A percentile compares a stretch with the other conserved stretches of the same genome.
These are phyloP conservation scores for Psilocybe tampanensis DNA, from an alignment of 768 basidiomycete species.

Conservation along the genomic window DNA sequence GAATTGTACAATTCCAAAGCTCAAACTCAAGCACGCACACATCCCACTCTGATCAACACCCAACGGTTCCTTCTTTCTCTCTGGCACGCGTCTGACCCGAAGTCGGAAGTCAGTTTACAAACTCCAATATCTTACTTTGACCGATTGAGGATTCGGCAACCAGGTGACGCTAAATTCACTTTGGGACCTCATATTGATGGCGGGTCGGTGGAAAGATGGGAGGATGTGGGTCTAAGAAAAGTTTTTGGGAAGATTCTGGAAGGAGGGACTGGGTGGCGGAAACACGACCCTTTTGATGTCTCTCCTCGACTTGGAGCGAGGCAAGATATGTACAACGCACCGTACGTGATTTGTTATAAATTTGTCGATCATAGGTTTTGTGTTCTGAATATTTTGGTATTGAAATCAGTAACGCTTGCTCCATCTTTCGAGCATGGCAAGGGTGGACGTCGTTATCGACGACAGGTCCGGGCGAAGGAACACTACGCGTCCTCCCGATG, in stretches of 20 bases:
- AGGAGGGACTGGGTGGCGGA: conserved; percentile 44
- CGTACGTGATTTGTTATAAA: conserved; percentile 44
- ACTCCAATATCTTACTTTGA: conserved; percentile 79
- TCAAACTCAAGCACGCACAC: conserved; percentile 70
- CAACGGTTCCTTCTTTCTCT: conserved; percentile 60
- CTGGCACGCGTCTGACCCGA: conserved; percentile 54
- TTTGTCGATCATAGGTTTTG: no score
- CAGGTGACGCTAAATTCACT: conserved; percentile 69
- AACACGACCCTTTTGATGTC: conserved; percentile 54
- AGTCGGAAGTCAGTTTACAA: conserved; percentile 45
- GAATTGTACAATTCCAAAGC: conserved; percentile 71
- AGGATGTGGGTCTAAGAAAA: conserved; percentile 43
- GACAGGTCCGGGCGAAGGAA: conserved; percentile 63
- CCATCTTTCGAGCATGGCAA: conserved; percentile 59
- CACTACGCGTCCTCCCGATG: conserved; percentile 62
- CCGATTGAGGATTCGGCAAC: conserved; percentile 69
- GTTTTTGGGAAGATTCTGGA: conserved; percentile 47
- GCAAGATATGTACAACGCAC: conserved; percentile 63
- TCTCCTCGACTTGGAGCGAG: conserved; percentile 48
- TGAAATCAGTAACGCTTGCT: conserved; percentile 47
- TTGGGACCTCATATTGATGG: conserved; percentile 64
- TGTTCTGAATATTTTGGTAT: neutral
- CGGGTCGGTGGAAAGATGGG: conserved; percentile 58
- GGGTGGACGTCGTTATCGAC: conserved; percentile 57
- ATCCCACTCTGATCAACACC: conserved; percentile 56